These are phyloP conservation scores for Penicillium frequentans DNA, from an alignment of 2,329 filamentous ascomycete genomes.

Conservation along the genomic window DNA sequence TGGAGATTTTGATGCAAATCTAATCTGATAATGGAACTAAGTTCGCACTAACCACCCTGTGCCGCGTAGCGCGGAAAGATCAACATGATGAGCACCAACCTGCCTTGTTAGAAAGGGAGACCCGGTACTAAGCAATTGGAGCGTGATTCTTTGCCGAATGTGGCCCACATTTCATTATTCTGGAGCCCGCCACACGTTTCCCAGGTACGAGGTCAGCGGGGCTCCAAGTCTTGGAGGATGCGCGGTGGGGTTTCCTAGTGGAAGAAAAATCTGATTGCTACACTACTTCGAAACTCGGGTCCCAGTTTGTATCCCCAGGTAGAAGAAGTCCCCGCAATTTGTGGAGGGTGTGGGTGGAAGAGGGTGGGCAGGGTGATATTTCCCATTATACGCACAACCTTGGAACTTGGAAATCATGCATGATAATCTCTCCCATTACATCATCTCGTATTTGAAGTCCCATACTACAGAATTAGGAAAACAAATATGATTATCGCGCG, in stretches of 20 bases:
- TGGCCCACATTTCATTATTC: neutral
- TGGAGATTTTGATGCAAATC: neutral
- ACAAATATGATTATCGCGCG: neutral
- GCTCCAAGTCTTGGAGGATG: neutral
- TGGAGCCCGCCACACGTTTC: neutral
- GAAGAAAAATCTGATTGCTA: neutral
- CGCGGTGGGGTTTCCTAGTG: neutral
- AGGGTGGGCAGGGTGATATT: neutral
- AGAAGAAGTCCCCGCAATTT: neutral
- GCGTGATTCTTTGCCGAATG: neutral
- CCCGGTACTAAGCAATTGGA: neutral
- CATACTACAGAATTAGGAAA: neutral
- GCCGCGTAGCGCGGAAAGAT: conserved; percentile 2
- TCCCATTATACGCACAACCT: neutral
- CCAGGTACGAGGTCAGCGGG: neutral
- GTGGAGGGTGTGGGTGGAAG: neutral
- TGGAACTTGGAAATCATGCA: neutral
- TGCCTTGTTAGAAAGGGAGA: neutral
- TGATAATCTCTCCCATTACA: neutral
- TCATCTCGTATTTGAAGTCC: neutral
- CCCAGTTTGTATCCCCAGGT: no score
- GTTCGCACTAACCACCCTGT: conserved; percentile 5
- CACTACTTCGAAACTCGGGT: neutral
- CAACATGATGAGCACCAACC: neutral
- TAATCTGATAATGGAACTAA: conserved; percentile 9